phyloP scores from a whole-genome alignment of 805 yeast species.

The Saccharomycopsis vini region DNA sequence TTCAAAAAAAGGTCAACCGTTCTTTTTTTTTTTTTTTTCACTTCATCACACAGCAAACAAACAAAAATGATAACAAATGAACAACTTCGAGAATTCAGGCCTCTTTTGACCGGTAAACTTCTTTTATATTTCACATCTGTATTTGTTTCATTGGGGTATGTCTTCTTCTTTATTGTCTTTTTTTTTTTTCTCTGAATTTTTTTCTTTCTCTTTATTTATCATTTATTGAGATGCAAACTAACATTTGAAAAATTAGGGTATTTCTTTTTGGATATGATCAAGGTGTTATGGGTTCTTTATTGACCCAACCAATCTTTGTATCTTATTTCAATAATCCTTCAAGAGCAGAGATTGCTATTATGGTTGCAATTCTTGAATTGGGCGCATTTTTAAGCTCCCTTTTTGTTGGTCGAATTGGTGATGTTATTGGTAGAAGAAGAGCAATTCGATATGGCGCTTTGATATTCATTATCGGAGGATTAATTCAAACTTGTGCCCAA shows the following conservation, averaged over 20 bases:
- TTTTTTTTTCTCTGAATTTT: neutral
- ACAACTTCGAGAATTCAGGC: conserved; percentile 13
- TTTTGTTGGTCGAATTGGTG: conserved; percentile 70
- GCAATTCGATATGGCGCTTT: conserved; percentile 76
- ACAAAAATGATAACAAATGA: conserved; percentile 10
- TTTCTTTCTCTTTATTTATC: neutral
- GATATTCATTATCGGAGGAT: conserved; percentile 72
- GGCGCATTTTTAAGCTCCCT: conserved; percentile 80
- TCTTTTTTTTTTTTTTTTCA: too few relatives aligned
- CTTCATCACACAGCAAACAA: too few relatives aligned
- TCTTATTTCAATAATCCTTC: conserved; percentile 66
- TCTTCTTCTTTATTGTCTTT: neutral
- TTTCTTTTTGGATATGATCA: conserved; percentile 76
- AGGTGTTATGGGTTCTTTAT: conserved; percentile 84
- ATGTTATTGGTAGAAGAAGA: conserved; percentile 66
- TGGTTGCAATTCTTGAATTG: conserved; percentile 80
- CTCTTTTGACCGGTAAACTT: conserved; percentile 16
- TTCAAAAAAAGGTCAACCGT: too few relatives aligned
- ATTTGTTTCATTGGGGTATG: conserved; percentile 31
- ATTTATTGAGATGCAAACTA: too few relatives aligned
- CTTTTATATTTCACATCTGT: conserved; percentile 31
- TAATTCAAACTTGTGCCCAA: conserved; percentile 54
- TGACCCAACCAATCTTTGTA: conserved; percentile 62
- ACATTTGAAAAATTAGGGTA: conserved; percentile 27
- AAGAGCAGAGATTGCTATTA: conserved; percentile 68